Evolutionary conservation across 441 rosid genomes (phyloP), one percentile per base, ranked within the genome.

Genomic region (Oxalis stricta): DNA sequence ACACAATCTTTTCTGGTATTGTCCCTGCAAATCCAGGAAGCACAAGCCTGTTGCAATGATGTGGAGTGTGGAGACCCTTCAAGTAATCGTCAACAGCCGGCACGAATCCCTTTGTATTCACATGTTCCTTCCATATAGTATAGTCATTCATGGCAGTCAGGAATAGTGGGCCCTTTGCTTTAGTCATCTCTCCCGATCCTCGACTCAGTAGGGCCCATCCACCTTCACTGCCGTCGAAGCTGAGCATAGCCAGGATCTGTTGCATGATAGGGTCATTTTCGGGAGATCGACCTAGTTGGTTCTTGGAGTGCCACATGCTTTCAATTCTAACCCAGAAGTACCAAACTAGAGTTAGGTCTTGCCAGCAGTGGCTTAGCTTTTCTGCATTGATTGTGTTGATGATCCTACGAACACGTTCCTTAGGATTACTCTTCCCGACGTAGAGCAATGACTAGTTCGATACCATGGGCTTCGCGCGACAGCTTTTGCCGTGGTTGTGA

Each of bases 261-360:
- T 38, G 67, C 69, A 76, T 64, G 33, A 76, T 53, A 5, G 44
- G 53, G 52, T 78, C 92, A 14, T 45, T 57, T 39, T 70, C 82
- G 10, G 44, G 51, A 0, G 40, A 40, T 29, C 14, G 59, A 4
- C 61, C 52, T 0, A 67, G 61, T 35, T 73, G 76, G 20, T 54
- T 63, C 58, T 71, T 84, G 10, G 92, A 84, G 58, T 66, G 58
- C 81, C 78, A 73, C 82, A 82, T 78, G 69, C 85, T 72, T 39
- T 76, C 85, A 0, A 84, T 44, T 61, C 92, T 64, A 6, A 64
- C 62, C 95, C 95, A 84, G 68, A 84, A 81, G 56, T 55, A 76
- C 92, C 81, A 78, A 8, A 76, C 47, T 46, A 49, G 56, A 26
- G 69, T 48, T 32, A 68, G 23, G 65, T 74, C 76, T 37, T 51